Percentiles rank a stretch among this genome's conserved stretches.
phyloP scores from a whole-genome alignment of 176 grass and related monocot genomes.

The Musa troglodytarum region DNA sequence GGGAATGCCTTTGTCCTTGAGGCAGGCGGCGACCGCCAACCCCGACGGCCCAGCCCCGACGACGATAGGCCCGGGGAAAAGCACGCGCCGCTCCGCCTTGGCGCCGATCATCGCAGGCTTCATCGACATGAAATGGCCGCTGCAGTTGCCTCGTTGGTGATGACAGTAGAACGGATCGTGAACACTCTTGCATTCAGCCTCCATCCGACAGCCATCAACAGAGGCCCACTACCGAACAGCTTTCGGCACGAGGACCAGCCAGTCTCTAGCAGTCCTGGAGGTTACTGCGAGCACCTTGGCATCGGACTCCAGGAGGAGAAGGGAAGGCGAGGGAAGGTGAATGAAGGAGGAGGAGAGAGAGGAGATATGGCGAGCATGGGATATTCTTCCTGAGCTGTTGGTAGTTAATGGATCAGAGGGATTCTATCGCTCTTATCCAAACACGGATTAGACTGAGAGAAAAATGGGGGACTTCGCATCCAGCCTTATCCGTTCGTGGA shows the following conservation, averaged over 20 bases:
- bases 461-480: not conserved
- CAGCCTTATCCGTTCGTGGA: not conserved
- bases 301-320: not conserved
- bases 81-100: not conserved
- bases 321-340: not conserved
- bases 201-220: not conserved
- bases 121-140: not conserved
- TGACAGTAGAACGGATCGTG: not conserved
- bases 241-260: too few relatives aligned
- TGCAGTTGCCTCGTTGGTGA: too few relatives aligned
- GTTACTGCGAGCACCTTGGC: too few relatives aligned
- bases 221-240: not conserved
- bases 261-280: too few relatives aligned
- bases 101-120: not conserved
- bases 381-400: not conserved
- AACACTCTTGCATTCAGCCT: not conserved
- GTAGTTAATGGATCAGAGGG: not conserved
- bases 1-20: slow-evolving; percentile 34
- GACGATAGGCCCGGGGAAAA: slow-evolving; percentile 37
- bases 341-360: not conserved
- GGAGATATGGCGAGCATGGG: not conserved
- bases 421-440: not conserved
- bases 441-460: not conserved
- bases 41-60: slow-evolving; percentile 65
- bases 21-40: slow-evolving; percentile 46